These are phyloP conservation scores for Zizania latifolia DNA, from an alignment of 176 grass and related monocot genomes.

Conservation along the genomic window DNA sequence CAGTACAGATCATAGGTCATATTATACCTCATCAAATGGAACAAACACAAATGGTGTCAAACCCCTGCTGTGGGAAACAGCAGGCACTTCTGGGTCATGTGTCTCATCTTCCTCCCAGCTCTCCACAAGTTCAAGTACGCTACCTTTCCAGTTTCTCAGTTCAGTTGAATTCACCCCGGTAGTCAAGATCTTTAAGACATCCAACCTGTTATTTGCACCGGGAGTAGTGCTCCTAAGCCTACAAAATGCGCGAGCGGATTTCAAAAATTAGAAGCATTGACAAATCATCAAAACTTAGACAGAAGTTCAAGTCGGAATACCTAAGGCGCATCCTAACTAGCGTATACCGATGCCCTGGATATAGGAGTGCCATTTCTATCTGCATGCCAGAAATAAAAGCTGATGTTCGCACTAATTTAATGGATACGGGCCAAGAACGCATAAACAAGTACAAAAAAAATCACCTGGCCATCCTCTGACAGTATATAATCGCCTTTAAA, in stretches of 20 bases:
- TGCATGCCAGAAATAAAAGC: constrained; percentile 33
- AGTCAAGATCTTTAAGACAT: constrained; percentile 80
- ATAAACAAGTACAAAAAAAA: constrained; percentile 1
- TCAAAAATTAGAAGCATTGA: background rate
- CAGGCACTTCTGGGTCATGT: constrained; percentile 83
- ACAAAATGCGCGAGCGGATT: background rate
- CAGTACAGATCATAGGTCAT: background rate
- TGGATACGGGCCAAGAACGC: background rate
- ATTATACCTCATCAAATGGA: constrained; percentile 83
- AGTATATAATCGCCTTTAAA: constrained; percentile 86
- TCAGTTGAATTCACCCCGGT: constrained; percentile 80
- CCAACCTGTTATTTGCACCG: constrained; percentile 83
- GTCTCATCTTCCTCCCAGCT: constrained; percentile 93
- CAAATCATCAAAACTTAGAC: background rate
- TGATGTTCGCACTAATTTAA: constrained; percentile 6
- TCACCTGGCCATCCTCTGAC: constrained; percentile 60
- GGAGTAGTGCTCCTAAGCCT: constrained; percentile 82
- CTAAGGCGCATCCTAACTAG: constrained; percentile 81
- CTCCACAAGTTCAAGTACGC: constrained; percentile 65
- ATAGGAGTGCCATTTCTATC: constrained; percentile 76
- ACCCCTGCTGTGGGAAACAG: constrained; percentile 76
- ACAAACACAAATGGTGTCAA: constrained; percentile 86
- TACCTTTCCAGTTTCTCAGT: constrained; percentile 56
- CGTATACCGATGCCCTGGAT: constrained; percentile 66
- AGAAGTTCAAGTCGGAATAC: constrained; percentile 28